These are phyloP conservation scores for Nidularia pulvinata DNA, from an alignment of 768 basidiomycete genomes.

Conservation along the genomic window DNA sequence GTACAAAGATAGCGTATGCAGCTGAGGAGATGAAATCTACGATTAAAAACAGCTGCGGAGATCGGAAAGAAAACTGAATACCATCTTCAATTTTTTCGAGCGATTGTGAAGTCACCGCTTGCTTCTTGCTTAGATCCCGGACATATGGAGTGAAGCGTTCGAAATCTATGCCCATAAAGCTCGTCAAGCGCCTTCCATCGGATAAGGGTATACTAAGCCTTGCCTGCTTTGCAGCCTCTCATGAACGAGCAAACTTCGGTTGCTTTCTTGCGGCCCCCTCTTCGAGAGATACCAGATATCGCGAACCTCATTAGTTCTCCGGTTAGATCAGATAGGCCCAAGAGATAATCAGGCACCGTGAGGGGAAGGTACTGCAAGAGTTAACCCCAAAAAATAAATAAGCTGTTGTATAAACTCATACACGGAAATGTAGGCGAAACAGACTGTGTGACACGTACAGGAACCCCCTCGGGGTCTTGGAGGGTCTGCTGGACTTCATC, in stretches of 20 bases:
- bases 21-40: conserved; percentile 35
- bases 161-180: conserved; percentile 46
- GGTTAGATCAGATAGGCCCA: conserved; percentile 92
- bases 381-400: conserved; percentile 2
- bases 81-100: conserved; percentile 95
- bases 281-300: conserved; percentile 75
- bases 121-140: conserved; percentile 82
- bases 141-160: conserved; percentile 74
- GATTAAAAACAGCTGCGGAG: background rate
- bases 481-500: conserved; percentile 66
- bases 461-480: conserved; percentile 55
- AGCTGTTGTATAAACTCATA: conserved; percentile 1
- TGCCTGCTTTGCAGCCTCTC: conserved; percentile 70
- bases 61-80: conserved; percentile 21
- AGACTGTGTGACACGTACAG: conserved; percentile 44
- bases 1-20: conserved; percentile 70
- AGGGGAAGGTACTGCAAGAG: conserved; percentile 69
- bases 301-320: conserved; percentile 98
- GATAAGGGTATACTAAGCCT: conserved; percentile 8
- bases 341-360: conserved; percentile 81
- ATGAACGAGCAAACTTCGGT: conserved; percentile 70
- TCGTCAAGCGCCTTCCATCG: background rate
- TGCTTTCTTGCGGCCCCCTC: conserved; percentile 65
- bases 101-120: conserved; percentile 82
- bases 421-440: conserved; percentile 2